A percentile compares a stretch with the other conserved stretches of the same genome.
These are phyloP conservation scores for Eucalyptus marginata DNA, from an alignment of 345 rosid genomes.

Conservation along the genomic window DNA sequence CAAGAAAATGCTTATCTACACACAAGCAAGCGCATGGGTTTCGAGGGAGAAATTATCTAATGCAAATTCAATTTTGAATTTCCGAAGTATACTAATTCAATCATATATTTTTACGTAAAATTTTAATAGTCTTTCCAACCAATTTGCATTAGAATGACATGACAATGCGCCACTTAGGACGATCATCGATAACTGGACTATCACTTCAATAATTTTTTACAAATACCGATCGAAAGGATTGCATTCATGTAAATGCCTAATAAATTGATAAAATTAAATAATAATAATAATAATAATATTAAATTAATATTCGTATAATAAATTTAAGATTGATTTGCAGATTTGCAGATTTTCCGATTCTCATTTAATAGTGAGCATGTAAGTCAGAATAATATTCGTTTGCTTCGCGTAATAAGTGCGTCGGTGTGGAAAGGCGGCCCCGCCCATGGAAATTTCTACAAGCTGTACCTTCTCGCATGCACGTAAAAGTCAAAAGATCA, in stretches of 20 bases:
- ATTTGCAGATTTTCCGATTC: not conserved
- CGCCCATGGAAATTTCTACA: not conserved
- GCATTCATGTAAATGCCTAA: too few relatives aligned
- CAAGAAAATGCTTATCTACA: not conserved
- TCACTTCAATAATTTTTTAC: not conserved
- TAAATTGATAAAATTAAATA: too few relatives aligned
- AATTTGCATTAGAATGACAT: not conserved
- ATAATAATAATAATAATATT: too few relatives aligned
- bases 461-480: not conserved
- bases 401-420: not conserved
- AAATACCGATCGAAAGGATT: accelerated
- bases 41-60: not conserved
- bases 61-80: not conserved
- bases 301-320: too few relatives aligned
- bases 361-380: too few relatives aligned
- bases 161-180: accelerated
- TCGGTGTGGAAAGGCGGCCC: not conserved
- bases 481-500: not conserved
- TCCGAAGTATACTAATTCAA: not conserved
- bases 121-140: accelerated
- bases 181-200: accelerated
- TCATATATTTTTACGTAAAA: accelerated
- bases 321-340: not conserved
- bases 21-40: not conserved
- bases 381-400: not conserved